Conservation (phyloP, 495 filamentous ascomycete genomes). For the Platismatia glauca region DNA sequence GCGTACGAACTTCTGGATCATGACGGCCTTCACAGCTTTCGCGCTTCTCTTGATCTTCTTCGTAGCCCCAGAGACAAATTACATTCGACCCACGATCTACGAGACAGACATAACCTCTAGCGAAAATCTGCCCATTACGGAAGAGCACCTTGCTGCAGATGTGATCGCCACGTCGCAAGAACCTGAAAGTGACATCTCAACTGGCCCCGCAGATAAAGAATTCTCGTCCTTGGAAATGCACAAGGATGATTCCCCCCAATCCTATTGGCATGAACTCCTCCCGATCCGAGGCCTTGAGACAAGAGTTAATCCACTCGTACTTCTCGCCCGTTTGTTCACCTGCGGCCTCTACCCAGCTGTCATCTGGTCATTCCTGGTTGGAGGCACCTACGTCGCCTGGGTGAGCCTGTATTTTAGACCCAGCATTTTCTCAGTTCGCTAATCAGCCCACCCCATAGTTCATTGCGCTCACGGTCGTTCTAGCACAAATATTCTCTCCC, state of each 20-base stretch:
- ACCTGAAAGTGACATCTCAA: too few relatives aligned
- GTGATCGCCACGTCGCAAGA: too few relatives aligned
- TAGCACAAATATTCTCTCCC: constrained; percentile 34
- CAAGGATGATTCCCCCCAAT: too few relatives aligned
- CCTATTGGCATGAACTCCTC: too few relatives aligned
- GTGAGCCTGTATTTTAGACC: constrained; percentile 18
- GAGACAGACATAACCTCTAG: too few relatives aligned
- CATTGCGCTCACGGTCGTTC: constrained; percentile 18
- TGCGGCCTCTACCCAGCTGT: constrained; percentile 35
- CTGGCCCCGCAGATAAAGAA: too few relatives aligned
- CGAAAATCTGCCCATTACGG: too few relatives aligned
- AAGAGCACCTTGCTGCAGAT: too few relatives aligned
- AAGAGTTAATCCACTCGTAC: constrained; percentile 32
- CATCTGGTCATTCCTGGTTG: constrained; percentile 35
- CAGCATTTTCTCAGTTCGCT: constrained; percentile 20
- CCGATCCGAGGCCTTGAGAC: too few relatives aligned
- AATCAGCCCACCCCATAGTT: not conserved
- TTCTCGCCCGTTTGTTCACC: constrained; percentile 31
- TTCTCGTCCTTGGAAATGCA: too few relatives aligned
- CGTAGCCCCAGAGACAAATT: constrained; percentile 20
- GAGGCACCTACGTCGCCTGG: constrained; percentile 38
- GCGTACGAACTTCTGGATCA: not conserved
- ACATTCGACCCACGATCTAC: too few relatives aligned
- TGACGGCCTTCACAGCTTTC: not conserved
- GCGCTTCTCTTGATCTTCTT: not conserved